Conservation (phyloP, 1,284 basidiomycete genomes). For the Austroboletus niveus region DNA sequence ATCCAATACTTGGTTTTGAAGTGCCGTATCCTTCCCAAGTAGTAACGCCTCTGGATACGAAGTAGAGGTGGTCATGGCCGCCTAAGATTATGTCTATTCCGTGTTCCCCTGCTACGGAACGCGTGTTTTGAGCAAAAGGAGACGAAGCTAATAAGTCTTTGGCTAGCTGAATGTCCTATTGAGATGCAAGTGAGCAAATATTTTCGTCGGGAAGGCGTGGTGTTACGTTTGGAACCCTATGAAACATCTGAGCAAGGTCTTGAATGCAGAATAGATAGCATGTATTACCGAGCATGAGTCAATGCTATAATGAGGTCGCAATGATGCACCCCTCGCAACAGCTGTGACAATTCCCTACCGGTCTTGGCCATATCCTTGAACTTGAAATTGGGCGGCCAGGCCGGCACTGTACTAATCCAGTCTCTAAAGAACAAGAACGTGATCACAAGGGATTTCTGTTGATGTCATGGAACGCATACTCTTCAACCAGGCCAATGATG, state of each 20-base stretch:
- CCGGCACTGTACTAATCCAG: conserved; percentile 71
- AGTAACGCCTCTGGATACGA: conserved; percentile 73
- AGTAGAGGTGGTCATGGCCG: conserved; percentile 90
- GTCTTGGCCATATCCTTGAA: conserved; percentile 57
- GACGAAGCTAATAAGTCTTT: conserved; percentile 62
- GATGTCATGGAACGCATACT: conserved; percentile 41
- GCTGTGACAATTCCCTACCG: conserved; percentile 52
- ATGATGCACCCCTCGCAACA: conserved; percentile 53
- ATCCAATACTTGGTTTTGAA: conserved; percentile 58
- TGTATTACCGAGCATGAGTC: conserved; percentile 57
- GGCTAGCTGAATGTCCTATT: conserved; percentile 58
- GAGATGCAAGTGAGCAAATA: conserved; percentile 35
- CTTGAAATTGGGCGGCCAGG: conserved; percentile 64
- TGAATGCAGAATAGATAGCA: not conserved
- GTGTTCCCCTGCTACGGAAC: conserved; percentile 53
- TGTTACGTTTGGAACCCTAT: conserved; percentile 49
- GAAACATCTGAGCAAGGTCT: not conserved
- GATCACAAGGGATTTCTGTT: not conserved
- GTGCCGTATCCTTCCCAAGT: conserved; percentile 73
- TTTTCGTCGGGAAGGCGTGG: conserved; percentile 22
- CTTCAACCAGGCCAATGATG: conserved; percentile 68
- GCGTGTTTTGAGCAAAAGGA: conserved; percentile 48
- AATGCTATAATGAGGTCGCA: conserved; percentile 70
- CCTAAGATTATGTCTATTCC: conserved; percentile 87
- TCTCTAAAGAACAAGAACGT: conserved; percentile 35